Base-by-base conservation (phyloP, 306 rosid genomes). In the Psophocarpus tetragonolobus region DNA sequence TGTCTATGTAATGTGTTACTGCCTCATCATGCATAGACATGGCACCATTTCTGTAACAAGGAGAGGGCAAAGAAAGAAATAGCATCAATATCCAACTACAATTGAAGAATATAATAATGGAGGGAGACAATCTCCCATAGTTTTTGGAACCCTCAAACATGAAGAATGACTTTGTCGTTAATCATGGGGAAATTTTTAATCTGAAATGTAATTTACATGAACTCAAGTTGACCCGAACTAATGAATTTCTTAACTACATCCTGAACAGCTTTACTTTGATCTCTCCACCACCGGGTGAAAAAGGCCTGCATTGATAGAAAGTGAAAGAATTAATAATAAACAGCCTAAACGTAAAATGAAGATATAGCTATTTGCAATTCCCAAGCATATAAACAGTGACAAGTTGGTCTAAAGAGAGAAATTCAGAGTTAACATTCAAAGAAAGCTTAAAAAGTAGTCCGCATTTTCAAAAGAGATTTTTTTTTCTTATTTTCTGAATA, bases 11-110 rank as follows among this genome's bases (percentile, higher is more conserved):
- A 77, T 91, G 97, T 6, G 97, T 42, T 17, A 92, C 85, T 12
- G 98, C 98, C 88, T 91, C 96, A 47, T 93, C 98, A 56, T 93
- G 98, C 98, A 93, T 93, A 73, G 96, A 88, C 91, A 88, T 88
- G 48, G 87, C 98, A 70, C 98, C 98, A 81, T 93, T 93, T 88
- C 98, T 90, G 76, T 60, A 63, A 58, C 17, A 14, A 41, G 26
- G 38, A 53, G 24, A 82, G 47, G 54, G 64, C 71, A 68, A 58
- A 76, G 66, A 75, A 76, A 63, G 61, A 78, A 74, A 81, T 68
- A 53, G 54, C 51, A 70, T 74, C 65, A 78, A 18, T 67, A 62
- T 29, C 21, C 60, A 23, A 68, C 68, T 50, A 51, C 21, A 23
- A 35, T 57, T 12, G 64, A 62, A 29, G 10, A 64, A 39, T 20